A percentile compares a stretch with the other conserved stretches of the same genome.
phyloP scores from a whole-genome alignment of 108 stramenopile species.

The Licmophora abbreviata region DNA sequence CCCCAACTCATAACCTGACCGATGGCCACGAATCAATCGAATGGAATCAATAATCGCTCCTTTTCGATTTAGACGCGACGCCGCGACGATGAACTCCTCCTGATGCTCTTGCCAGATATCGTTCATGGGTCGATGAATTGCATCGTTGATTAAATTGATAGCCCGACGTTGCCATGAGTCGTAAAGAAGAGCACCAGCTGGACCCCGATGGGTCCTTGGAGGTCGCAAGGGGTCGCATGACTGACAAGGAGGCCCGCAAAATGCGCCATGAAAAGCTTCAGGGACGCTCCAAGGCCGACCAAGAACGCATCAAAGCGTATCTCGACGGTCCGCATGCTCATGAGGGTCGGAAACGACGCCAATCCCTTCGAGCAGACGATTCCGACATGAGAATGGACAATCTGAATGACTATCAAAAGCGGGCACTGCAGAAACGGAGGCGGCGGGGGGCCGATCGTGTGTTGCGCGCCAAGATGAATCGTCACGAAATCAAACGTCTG shows the following conservation, averaged over 20 bases:
- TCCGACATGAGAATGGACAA: conserved; percentile 6
- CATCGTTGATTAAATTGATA: no score
- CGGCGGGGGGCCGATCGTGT: conserved; percentile 15
- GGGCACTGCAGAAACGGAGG: conserved; percentile 26
- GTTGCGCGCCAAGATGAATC: conserved; percentile 23
- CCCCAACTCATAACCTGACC: no score
- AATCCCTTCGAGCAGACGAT: conserved; percentile 10
- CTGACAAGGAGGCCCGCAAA: conserved; percentile 4
- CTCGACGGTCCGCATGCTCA: neutral
- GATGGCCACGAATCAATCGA: no score
- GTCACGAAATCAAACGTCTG: conserved; percentile 47
- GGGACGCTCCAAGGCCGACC: neutral
- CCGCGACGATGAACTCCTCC: no score
- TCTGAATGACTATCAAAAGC: conserved; percentile 32
- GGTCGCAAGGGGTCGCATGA: conserved; percentile 2
- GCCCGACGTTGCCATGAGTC: no score
- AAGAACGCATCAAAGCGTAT: neutral
- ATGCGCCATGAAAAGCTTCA: neutral
- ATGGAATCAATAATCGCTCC: no score
- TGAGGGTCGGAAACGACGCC: conserved; percentile 1
- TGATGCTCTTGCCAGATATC: no score
- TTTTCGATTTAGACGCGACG: no score
- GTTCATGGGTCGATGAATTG: no score
- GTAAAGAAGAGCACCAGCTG: no score
- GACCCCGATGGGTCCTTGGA: conserved; percentile 8